Evolutionary conservation across 306 rosid species (phyloP).

Genomic region (Styphnolobium japonicum): DNA sequence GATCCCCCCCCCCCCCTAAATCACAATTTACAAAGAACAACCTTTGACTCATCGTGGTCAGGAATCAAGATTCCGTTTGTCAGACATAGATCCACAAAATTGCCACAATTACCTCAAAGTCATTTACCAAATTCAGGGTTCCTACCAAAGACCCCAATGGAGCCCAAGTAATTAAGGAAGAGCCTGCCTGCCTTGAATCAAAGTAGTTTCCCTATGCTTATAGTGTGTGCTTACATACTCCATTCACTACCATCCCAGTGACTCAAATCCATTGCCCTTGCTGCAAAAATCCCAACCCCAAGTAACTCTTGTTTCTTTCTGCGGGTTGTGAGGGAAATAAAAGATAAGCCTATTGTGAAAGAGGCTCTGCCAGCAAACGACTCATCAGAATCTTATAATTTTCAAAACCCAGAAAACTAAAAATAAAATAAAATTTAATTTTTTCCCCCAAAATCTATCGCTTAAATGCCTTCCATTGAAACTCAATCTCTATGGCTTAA

Average conservation of each 20-base stretch:
- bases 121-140: not conserved
- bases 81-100: not conserved
- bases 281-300: not conserved
- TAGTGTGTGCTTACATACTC: not conserved
- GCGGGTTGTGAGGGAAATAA: not conserved
- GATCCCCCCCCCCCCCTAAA: not conserved
- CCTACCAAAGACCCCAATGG: not conserved
- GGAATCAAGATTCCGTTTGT: not conserved
- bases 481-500: constrained; percentile 57
- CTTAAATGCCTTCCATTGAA: constrained; percentile 47
- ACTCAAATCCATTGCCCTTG: not conserved
- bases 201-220: no score
- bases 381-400: constrained; percentile 7
- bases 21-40: not conserved
- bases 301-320: not conserved
- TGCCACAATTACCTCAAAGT: constrained; percentile 13
- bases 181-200: not conserved
- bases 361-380: constrained; percentile 38
- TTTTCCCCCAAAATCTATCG: not conserved
- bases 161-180: not conserved
- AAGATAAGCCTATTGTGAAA: constrained; percentile 46
- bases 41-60: not conserved
- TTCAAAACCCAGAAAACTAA: not conserved
- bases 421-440: not conserved
- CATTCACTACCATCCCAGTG: not conserved